Conservation (phyloP, 257 asterid genomes). For the Nicotiana paniculata region DNA sequence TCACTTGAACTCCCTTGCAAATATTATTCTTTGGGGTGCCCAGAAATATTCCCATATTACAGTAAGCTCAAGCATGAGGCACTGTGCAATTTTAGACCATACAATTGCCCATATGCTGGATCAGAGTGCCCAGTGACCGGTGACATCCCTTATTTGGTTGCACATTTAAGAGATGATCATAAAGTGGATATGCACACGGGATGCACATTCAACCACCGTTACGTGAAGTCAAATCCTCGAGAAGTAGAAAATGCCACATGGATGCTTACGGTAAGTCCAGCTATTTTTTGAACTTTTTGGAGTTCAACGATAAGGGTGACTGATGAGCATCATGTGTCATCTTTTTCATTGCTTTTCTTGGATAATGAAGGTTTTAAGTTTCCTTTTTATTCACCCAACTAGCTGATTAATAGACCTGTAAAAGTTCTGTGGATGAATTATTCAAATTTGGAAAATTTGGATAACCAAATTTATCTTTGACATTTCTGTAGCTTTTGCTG, state of each 20-base stretch:
- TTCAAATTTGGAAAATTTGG: not conserved
- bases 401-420: not conserved
- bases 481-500: not conserved
- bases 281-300: not conserved
- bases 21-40: slow-evolving; percentile 64
- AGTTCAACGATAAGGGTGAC: not conserved
- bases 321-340: not conserved
- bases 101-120: slow-evolving; percentile 75
- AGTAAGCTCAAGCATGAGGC: slow-evolving; percentile 74
- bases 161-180: slow-evolving; percentile 75
- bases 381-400: not conserved
- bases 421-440: slow-evolving; percentile 1
- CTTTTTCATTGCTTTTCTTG: not conserved
- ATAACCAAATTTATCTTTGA: not conserved
- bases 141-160: slow-evolving; percentile 65
- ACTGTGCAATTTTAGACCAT: slow-evolving; percentile 63
- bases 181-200: slow-evolving; percentile 91
- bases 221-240: slow-evolving; percentile 77
- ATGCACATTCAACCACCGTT: slow-evolving; percentile 78
- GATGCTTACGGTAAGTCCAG: slow-evolving; percentile 70
- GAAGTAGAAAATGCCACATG: slow-evolving; percentile 86
- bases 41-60: slow-evolving; percentile 75
- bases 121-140: slow-evolving; percentile 67
- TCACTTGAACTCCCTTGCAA: slow-evolving; percentile 83
- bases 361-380: not conserved